Base-by-base conservation (phyloP, 441 rosid species). In the Croton laevigatus region DNA sequence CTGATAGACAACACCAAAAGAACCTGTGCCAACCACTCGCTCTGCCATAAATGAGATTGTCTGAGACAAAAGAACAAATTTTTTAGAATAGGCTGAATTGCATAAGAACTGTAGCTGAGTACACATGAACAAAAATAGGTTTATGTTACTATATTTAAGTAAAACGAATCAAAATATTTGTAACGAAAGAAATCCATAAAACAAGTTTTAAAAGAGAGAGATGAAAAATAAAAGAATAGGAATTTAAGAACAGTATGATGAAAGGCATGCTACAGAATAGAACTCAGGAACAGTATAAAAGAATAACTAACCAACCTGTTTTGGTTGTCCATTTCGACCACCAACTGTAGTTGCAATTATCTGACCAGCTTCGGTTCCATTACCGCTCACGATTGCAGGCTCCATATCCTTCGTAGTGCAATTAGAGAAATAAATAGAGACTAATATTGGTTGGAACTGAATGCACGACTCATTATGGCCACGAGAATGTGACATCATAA, bases 1-100 rank as follows among this genome's bases (percentile, higher is more conserved):
- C 94, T 92, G 94, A 82, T 87, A 92, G 76, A 90, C 98, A 71
- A 92, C 94, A 60, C 98, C 94, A 70, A 90, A 93, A 22, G 97
- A 93, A 70, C 98, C 97, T 8, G 90, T 86, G 12, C 98, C 98
- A 73, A 93, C 82, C 46, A 88, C 92, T 69, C 89, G 95, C 80
- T 90, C 97, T 59, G 95, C 97, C 96, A 80, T 89, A 75, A 85
- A 94, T 3, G 98, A 91, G 75, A 92, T 76, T 67, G 88, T 86
- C 97, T 94, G 83, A 27, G 63, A 65, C 34, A 40, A 76, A 71
- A 73, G 65, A 17, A 72, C 59, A 59, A 59, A 65, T 19, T 27
- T 23, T 46, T 77, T 49, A 66, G 70, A 27, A 6, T 16, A 32
- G 55, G 23, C 22, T 17, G 8, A 1, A 65, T 3, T 4, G 44